Conservation (phyloP, 169 alveolate species). For the Eimeria falciformis region DNA sequence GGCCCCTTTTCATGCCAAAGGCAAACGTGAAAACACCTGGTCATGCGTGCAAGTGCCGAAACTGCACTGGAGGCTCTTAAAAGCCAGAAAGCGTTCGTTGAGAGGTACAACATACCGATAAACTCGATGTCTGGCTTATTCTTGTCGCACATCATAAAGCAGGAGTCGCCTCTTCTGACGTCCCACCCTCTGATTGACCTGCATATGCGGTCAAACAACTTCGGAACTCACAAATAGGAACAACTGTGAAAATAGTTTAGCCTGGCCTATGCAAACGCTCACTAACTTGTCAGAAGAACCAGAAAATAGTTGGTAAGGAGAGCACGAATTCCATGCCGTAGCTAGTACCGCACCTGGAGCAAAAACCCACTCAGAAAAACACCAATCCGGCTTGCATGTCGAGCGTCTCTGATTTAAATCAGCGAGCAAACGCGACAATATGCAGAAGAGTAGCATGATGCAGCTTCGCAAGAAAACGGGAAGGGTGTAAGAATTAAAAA, state of each 20-base stretch:
- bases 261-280: background rate
- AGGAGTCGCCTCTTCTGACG: slow-evolving; percentile 41
- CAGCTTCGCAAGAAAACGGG: no score
- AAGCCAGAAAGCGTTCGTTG: background rate
- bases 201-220: background rate
- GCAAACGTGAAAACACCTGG: no score
- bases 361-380: background rate
- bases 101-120: slow-evolving; percentile 15
- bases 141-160: slow-evolving; percentile 31
- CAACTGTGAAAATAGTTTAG: background rate
- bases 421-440: no score
- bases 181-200: slow-evolving; percentile 66
- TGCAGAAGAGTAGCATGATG: no score
- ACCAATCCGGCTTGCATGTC: no score
- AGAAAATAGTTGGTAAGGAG: slow-evolving; percentile 52
- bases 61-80: no score
- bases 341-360: slow-evolving; percentile 58
- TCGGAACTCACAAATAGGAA: background rate
- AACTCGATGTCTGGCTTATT: slow-evolving; percentile 58
- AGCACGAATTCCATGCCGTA: slow-evolving; percentile 13
- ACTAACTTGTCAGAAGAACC: slow-evolving; percentile 67
- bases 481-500: no score
- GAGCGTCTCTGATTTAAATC: no score
- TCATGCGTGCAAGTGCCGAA: no score
- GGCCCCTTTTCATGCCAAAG: no score